Conservation (phyloP, 192 early-diverging fungal genomes). For the Jimgerdemannia flammicorona region DNA sequence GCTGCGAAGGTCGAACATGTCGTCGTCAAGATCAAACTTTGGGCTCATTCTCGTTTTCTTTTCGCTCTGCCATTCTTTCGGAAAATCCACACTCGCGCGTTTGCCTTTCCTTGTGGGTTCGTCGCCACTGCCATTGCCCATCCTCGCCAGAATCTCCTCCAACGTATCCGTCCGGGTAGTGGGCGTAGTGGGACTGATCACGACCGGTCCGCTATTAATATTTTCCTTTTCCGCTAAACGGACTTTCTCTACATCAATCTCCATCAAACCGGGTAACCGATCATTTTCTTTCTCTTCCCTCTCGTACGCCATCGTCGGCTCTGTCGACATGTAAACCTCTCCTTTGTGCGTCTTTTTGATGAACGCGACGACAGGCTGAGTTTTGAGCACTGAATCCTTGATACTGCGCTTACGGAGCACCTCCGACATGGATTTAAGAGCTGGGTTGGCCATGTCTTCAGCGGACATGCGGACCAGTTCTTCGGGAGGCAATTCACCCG, state of each 20-base stretch:
- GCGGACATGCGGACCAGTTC: slow-evolving; percentile 75
- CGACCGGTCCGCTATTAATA: not conserved
- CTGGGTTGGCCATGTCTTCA: slow-evolving; percentile 88
- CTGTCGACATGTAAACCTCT: slow-evolving; percentile 44
- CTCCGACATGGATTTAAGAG: slow-evolving; percentile 54
- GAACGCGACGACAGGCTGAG: slow-evolving; percentile 40
- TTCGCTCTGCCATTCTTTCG: slow-evolving; percentile 23
- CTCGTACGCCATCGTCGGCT: not conserved
- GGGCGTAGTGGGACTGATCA: slow-evolving; percentile 10
- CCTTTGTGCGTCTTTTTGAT: slow-evolving; percentile 64
- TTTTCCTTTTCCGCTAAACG: slow-evolving; percentile 2
- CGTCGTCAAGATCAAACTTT: slow-evolving; percentile 25
- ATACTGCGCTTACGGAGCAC: slow-evolving; percentile 50
- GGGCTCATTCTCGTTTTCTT: slow-evolving; percentile 23
- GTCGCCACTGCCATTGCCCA: slow-evolving; percentile 35
- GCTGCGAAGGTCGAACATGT: slow-evolving; percentile 13
- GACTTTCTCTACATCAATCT: slow-evolving; percentile 19
- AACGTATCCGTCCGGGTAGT: slow-evolving; percentile 37
- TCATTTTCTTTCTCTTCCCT: slow-evolving; percentile 6
- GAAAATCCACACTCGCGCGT: slow-evolving; percentile 25
- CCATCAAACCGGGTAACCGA: slow-evolving; percentile 9
- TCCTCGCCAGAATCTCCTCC: slow-evolving; percentile 50
- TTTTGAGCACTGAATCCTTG: slow-evolving; percentile 49
- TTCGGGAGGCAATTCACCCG: slow-evolving; percentile 56
- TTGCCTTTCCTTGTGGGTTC: slow-evolving; percentile 26